Base-by-base conservation (phyloP, 1,284 basidiomycete species). In the Salmacisia buchloeana region DNA sequence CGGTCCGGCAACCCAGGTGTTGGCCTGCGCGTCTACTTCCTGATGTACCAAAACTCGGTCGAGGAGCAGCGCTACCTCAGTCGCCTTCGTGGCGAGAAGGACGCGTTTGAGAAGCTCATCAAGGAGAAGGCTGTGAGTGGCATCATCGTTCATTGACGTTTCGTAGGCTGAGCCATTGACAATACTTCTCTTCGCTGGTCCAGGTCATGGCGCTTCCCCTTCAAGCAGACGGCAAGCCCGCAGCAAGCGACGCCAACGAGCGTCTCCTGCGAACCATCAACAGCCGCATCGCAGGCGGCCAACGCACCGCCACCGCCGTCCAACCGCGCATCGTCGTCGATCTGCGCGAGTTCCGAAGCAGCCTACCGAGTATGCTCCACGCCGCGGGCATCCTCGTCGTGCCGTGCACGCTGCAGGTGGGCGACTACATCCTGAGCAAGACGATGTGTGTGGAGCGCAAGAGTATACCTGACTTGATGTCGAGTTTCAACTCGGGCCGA, bases 371-470 rank as follows among this genome's bases (percentile, higher is more conserved):
- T 0, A 81, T 97, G 6, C 82, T 98, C 13, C 92, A 98, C 76
- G 91, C 89, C 0, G 86, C 90, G 0, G 86, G 86, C 39, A 83
- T 97, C 60, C 82, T 89, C 25, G 87, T 98, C 39, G 83, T 94
- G 10, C 94, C 94, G 0, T 89, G 90, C 1, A 97, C 94, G 0
- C 83, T 98, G 60, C 91, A 90, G 0, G 90, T 98, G 3, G 94
- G 94, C 3, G 94, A 98, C 81, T 99, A 99, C 76, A 90, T 99
- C 65, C 82, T 98, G 57, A 89, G 92, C 3, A 94, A 94, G 0
- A 91, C 94, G 69, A 94, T 98, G 73, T 94, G 92, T 69, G 90
- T 98, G 1, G 96, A 98, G 81, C 84, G 94, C 60, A 98, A 98
- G 82, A 94, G 93, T 72, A 84, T 97, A 62, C 85, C 91, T 0